Evolutionary conservation across 1,284 basidiomycete genomes (phyloP), one percentile per base, ranked within the genome.

Genomic region (Entoloma clypeatum): DNA sequence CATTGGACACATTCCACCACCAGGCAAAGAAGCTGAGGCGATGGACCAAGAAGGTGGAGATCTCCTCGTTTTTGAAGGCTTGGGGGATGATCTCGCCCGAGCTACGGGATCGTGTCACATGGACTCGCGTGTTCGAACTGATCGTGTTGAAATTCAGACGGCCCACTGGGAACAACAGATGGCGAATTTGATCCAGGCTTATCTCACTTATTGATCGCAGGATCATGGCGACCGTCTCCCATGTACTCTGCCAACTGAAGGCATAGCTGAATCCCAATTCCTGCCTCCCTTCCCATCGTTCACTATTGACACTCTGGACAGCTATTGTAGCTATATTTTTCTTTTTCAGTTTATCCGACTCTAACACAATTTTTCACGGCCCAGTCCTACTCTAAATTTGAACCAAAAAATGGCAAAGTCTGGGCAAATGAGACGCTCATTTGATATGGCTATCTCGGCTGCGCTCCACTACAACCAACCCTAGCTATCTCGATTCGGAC

Each of bases 391-490:
- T n/a, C n/a, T n/a, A n/a, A n/a, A n/a, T n/a, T n/a, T n/a, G n/a
- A n/a, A n/a, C n/a, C n/a, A n/a, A n/a, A n/a, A n/a, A n/a, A n/a
- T n/a, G n/a, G n/a, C n/a, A n/a, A n/a, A n/a, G n/a, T n/a, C n/a
- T n/a, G n/a, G n/a, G n/a, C 21, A 18, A 18, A 16, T 19, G 7
- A 32, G 22, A 33, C 31, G 23, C 31, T 33, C 23, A 3, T 33
- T 21, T 11, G 31, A 10, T 21, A 33, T 6, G 31, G 31, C 6
- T 33, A 33, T 21, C 11, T 33, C 14, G 31, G 31, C 31, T 33
- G 31, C 31, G 19, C 31, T 7, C 31, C 31, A 33, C 31, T 33
- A n/a, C 31, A 33, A 33, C 32, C 32, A 34, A 22, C 32, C 22
- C 32, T 34, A 34, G 32, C 32, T 13, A 33, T 33, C 3, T 33